These are phyloP conservation scores for Phytophthora hybrid DNA, from an alignment of 352 stramenopile genomes.

Conservation along the genomic window DNA sequence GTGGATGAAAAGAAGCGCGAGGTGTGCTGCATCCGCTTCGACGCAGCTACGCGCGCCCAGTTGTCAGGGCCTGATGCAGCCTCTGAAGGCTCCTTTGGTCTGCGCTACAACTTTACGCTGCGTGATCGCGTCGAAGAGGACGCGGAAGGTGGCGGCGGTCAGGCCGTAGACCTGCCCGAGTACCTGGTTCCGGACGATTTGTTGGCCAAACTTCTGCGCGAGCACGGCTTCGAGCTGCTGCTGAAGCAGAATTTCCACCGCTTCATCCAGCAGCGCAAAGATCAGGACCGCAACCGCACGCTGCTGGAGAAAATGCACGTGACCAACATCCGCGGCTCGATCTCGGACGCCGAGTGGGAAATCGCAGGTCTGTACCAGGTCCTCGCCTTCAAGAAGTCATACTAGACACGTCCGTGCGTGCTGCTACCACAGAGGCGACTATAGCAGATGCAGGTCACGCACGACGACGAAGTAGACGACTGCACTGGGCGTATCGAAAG, in stretches of 20 bases:
- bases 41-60: slow-evolving; percentile 58
- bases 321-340: slow-evolving; percentile 83
- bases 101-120: slow-evolving; percentile 93
- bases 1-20: slow-evolving; percentile 78
- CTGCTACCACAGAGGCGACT: slow-evolving; percentile 5
- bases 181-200: slow-evolving; percentile 92
- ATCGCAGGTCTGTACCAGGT: slow-evolving; percentile 89
- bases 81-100: slow-evolving; percentile 70
- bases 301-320: slow-evolving; percentile 90
- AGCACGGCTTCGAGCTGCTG: slow-evolving; percentile 84
- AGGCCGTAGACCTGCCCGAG: slow-evolving; percentile 91
- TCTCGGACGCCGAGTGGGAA: slow-evolving; percentile 90
- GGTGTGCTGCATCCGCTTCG: slow-evolving; percentile 82
- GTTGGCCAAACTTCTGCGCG: slow-evolving; percentile 64
- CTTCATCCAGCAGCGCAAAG: slow-evolving; percentile 81
- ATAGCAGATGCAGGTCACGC: too few relatives aligned
- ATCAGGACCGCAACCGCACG: slow-evolving; percentile 69
- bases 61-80: slow-evolving; percentile 51
- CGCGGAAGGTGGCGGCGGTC: slow-evolving; percentile 49
- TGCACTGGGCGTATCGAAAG: slow-evolving; percentile 5
- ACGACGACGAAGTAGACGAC: not conserved
- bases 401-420: slow-evolving; percentile 36
- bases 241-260: slow-evolving; percentile 89
- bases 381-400: slow-evolving; percentile 87
- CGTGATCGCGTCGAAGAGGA: slow-evolving; percentile 75